These are phyloP conservation scores for Physcia stellaris DNA, from an alignment of 495 filamentous ascomycete genomes.

Conservation along the genomic window DNA sequence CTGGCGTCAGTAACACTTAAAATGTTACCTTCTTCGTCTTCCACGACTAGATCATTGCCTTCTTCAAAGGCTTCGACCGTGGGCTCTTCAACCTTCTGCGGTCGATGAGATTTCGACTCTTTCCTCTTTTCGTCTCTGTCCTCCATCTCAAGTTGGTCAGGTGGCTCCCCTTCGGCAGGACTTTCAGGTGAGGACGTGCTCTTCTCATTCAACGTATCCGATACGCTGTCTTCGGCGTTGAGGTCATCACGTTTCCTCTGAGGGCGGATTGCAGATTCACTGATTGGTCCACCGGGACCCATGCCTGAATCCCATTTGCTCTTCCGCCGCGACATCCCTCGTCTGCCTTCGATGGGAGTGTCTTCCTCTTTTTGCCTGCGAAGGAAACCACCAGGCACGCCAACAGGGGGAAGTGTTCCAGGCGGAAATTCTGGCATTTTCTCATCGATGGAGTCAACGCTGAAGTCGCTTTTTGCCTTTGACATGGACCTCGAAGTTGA, in stretches of 20 bases:
- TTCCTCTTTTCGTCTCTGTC: constrained; percentile 20
- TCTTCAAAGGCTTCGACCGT: constrained; percentile 63
- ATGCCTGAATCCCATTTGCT: constrained; percentile 59
- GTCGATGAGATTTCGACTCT: constrained; percentile 18
- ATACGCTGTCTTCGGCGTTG: constrained; percentile 21
- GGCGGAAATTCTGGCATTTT: constrained; percentile 57
- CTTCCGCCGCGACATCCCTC: constrained; percentile 48
- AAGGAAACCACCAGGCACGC: constrained; percentile 65
- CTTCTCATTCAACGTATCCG: constrained; percentile 25
- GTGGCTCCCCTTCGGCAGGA: constrained; percentile 6
- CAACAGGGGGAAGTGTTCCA: constrained; percentile 65
- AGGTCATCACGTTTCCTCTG: constrained; percentile 31
- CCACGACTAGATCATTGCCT: constrained; percentile 67
- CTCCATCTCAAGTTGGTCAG: constrained; percentile 13
- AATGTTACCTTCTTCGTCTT: constrained; percentile 83
- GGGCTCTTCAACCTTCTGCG: constrained; percentile 22
- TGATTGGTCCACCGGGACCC: constrained; percentile 78
- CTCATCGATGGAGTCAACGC: constrained; percentile 41
- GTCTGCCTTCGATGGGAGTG: constrained; percentile 35
- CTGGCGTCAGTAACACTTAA: constrained; percentile 38
- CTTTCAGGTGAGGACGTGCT: constrained; percentile 12
- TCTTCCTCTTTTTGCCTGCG: constrained; percentile 73
- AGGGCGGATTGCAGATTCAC: constrained; percentile 79
- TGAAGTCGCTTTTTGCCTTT: constrained; percentile 47
- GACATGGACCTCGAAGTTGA: constrained; percentile 83